Conservation (phyloP, 768 basidiomycete species). For the Mycena indigotica region DNA sequence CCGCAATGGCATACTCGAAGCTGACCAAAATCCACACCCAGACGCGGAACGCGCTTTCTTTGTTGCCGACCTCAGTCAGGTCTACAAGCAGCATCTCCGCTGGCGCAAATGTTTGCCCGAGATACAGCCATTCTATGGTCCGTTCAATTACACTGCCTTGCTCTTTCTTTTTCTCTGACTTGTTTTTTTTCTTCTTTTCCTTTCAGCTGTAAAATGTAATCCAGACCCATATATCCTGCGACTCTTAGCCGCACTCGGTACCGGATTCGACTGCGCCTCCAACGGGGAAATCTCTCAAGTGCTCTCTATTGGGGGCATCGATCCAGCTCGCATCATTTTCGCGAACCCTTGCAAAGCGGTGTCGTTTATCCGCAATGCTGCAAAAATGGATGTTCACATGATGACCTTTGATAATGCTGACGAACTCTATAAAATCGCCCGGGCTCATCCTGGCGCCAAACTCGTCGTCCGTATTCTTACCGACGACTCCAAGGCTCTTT, state of each 20-base stretch:
- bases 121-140: slow-evolving; percentile 94
- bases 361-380: slow-evolving; percentile 88
- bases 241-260: slow-evolving; percentile 84
- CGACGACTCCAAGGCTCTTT: slow-evolving; percentile 95
- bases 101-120: slow-evolving; percentile 80
- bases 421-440: slow-evolving; percentile 91
- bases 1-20: slow-evolving; percentile 73
- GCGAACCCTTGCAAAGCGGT: slow-evolving; percentile 98
- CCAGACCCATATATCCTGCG: slow-evolving; percentile 94
- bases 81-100: slow-evolving; percentile 81
- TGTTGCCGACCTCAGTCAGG: slow-evolving; percentile 88
- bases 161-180: slow-evolving; percentile 28
- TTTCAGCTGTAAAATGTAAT: slow-evolving; percentile 98
- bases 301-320: slow-evolving; percentile 70
- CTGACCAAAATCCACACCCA: slow-evolving; percentile 53
- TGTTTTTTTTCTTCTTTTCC: no score
- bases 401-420: slow-evolving; percentile 99
- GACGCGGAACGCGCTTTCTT: slow-evolving; percentile 96
- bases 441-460: slow-evolving; percentile 77
- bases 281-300: slow-evolving; percentile 88
- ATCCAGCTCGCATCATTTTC: slow-evolving; percentile 86
- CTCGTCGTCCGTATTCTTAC: slow-evolving; percentile 93
- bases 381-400: slow-evolving; percentile 75
- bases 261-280: slow-evolving; percentile 97
- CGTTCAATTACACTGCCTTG: slow-evolving; percentile 29